Conservation (phyloP, 768 basidiomycete genomes). For the Tricholoma saponaceum region DNA sequence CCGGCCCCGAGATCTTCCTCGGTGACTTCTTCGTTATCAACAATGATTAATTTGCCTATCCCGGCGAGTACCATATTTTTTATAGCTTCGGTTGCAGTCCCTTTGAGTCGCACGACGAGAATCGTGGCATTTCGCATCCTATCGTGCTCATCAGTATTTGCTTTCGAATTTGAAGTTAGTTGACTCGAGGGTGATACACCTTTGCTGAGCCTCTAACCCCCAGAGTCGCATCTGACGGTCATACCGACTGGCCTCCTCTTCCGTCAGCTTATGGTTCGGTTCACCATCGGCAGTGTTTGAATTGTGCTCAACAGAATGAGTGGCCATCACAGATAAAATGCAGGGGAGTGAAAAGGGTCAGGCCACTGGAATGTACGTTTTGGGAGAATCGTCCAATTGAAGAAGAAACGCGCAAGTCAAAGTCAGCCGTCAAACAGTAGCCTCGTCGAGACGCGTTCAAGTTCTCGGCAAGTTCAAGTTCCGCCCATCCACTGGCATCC, state of each 20-base stretch:
- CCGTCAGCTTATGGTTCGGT: constrained; percentile 49
- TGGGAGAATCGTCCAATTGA: not conserved
- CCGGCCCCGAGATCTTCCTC: constrained; percentile 89
- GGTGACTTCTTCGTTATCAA: constrained; percentile 71
- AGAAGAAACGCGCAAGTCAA: too few relatives aligned
- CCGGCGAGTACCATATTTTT: constrained; percentile 98
- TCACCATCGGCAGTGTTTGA: constrained; percentile 5
- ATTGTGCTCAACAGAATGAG: constrained; percentile 3
- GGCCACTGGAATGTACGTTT: not conserved
- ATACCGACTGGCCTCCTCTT: constrained; percentile 76
- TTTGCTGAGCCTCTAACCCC: constrained; percentile 97
- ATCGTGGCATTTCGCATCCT: constrained; percentile 96
- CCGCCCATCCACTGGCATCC: too few relatives aligned
- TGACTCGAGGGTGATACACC: constrained; percentile 31
- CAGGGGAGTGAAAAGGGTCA: not conserved
- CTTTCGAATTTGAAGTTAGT: not conserved
- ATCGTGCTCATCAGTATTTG: constrained; percentile 19
- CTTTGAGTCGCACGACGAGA: constrained; percentile 71
- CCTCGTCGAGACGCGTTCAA: too few relatives aligned
- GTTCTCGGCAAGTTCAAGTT: not conserved
- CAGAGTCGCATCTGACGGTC: constrained; percentile 97
- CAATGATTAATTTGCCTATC: constrained; percentile 83
- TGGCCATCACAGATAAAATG: constrained; percentile 3
- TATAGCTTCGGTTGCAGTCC: constrained; percentile 88
- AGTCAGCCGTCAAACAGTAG: too few relatives aligned